Percentiles rank a stretch among this genome's conserved stretches.
phyloP scores from a whole-genome alignment of 495 filamentous ascomycete genomes.

The Aspergillus nidulans region DNA sequence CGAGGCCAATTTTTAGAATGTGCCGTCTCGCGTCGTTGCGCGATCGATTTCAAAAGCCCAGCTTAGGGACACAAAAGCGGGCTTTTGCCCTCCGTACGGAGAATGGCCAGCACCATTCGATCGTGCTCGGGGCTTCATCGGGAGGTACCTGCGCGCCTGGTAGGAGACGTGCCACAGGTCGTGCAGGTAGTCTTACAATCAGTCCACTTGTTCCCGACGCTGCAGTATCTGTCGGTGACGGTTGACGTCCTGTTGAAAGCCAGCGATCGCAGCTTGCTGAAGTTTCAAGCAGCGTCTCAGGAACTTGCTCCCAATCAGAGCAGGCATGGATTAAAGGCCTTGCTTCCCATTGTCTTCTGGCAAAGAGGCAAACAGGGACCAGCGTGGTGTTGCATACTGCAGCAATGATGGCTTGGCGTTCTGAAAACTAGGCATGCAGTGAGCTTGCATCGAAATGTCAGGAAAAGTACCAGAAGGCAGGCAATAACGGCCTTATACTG shows the following conservation, averaged over 20 bases:
- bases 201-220: slow-evolving; percentile 17
- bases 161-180: slow-evolving; percentile 21
- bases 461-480: no score
- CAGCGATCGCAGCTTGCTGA: background rate
- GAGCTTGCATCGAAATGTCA: no score
- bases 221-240: slow-evolving; percentile 14
- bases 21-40: slow-evolving; percentile 17
- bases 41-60: slow-evolving; percentile 15
- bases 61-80: slow-evolving; percentile 14
- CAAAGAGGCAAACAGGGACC: background rate
- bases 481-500: no score
- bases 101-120: slow-evolving; percentile 19
- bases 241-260: background rate
- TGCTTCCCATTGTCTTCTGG: background rate
- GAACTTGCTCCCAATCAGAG: background rate
- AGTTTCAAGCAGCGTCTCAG: background rate
- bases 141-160: slow-evolving; percentile 13
- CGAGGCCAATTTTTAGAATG: slow-evolving; percentile 22
- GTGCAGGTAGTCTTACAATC: slow-evolving; percentile 16
- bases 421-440: no score
- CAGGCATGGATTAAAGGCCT: background rate
- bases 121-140: slow-evolving; percentile 18
- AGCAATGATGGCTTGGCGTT: background rate
- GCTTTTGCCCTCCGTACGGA: slow-evolving; percentile 20
- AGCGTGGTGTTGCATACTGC: background rate